Evolutionary conservation across 129 eudicot species (phyloP), one percentile per base, ranked within the genome.

Genomic region (Flaveria linearis): DNA sequence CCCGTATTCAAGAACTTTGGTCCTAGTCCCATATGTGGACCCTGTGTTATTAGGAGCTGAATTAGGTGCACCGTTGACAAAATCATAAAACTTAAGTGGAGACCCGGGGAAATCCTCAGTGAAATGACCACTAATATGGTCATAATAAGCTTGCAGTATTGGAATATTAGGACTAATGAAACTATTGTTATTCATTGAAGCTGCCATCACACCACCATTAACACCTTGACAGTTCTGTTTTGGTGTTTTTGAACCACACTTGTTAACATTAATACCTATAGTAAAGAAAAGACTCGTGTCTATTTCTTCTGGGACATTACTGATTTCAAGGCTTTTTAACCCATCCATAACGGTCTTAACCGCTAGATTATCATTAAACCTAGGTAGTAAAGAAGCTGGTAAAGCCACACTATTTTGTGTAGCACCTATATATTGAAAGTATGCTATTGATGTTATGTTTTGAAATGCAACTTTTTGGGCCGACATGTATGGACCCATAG

Each of bases 41-140:
- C 88, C 82, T 0, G 96, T 90, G 57, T 90, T 70, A 68, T 85
- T 79, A 51, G 96, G 96, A 81, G 86, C 66, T 2, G 87, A 81
- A 78, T 90, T 90, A 23, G 96, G 96, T 25, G 96, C 92, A 67
- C 87, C 88, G 28, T 87, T 87, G n/a, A 90, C 96, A 82, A 87
- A 90, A 77, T 90, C 96, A 53, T 87, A 90, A 69, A 84, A 86
- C 64, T 71, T 83, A 69, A 88, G 85, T 10, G 96, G 91, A 16
- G 82, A 74, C 68, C 84, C 88, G 0, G 91, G 96, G 49, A 90
- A 90, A 88, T 90, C 93, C 77, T 82, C 86, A 0, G 93, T 86
- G 55, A 55, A 90, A 47, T 76, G 69, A 2, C 96, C 87, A 26
- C 74, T 76, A 1, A 82, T 78, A 52, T 88, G 83, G 61, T 76